A percentile compares a stretch with the other conserved stretches of the same genome.
Evolutionary conservation across 208 protist species (phyloP).

Genomic region (Leishmania guyanensis): DNA sequence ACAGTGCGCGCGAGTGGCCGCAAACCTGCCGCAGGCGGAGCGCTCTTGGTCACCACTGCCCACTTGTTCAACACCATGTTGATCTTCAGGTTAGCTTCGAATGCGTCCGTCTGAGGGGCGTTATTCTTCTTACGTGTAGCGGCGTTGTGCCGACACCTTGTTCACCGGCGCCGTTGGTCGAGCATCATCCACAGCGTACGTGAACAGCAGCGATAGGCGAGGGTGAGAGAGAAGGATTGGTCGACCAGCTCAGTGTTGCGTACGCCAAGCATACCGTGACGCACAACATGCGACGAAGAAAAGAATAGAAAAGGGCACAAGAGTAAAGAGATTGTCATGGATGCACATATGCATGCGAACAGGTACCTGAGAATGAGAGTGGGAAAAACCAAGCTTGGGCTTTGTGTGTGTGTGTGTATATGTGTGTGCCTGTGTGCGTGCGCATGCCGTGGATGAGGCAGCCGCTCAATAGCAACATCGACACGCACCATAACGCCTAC

Average conservation of each 20-base stretch:
- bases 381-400: neutral
- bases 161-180: neutral
- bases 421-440: no score
- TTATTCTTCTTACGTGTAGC: neutral
- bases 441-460: neutral
- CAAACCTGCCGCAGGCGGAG: slow-evolving; percentile 63
- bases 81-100: neutral
- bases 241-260: neutral
- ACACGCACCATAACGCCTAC: neutral
- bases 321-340: neutral
- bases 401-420: neutral
- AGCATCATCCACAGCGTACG: neutral
- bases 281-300: neutral
- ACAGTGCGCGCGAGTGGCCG: slow-evolving; percentile 61
- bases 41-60: slow-evolving; percentile 83
- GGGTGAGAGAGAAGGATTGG: no score
- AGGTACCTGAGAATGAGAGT: neutral
- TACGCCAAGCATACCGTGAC: neutral
- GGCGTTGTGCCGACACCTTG: neutral
- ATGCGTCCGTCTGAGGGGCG: neutral
- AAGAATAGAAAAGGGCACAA: neutral
- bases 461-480: neutral
- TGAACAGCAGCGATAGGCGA: neutral
- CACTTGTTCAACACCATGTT: slow-evolving; percentile 90
- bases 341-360: neutral